Base-by-base conservation (phyloP, 306 rosid genomes). In the Astragalus membranaceus region DNA sequence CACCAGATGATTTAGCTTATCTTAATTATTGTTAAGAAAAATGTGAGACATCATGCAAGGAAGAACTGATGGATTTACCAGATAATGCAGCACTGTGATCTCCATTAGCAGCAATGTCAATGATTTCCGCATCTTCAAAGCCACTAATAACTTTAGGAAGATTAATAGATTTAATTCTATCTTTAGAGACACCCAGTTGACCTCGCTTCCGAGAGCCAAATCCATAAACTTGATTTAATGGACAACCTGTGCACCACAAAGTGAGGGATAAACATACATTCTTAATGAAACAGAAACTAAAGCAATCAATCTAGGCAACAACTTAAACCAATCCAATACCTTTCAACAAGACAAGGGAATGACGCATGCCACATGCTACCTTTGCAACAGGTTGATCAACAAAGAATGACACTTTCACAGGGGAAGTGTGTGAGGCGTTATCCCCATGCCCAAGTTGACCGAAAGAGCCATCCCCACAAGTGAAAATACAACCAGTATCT, bases 361-460 rank as follows among this genome's bases (percentile, higher is more conserved):
- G 97, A 65, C 97, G 92, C 97, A 94, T 85, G 12, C 99, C 99
- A 54, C 99, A 88, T 2, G 96, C 95, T 12, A 88, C 80, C 81
- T 79, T 83, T 16, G 64, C 79, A 54, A 88, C 96, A 52, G 32
- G 82, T 70, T 77, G 83, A 72, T 71, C 66, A 56, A 41, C 82
- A 79, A 91, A 88, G 77, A 12, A 86, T 4, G 92, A 73, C 58
- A 91, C 84, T 80, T 69, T 76, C 3, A 83, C 74, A 67, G 99
- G 96, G 15, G 75, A 75, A 63, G 78, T 46, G 49, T 65, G 92
- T 13, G 89, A 87, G 29, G 57, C 77, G 70, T 60, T 61, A 72
- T 91, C 91, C 4, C 97, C 96, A 77, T 87, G 99, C 35, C 97
- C 97, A n/a, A 94, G 92, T 89, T 94, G 99, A 58, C 96, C 99